These are phyloP conservation scores for Podospora appendiculata DNA, from an alignment of 495 filamentous ascomycete genomes.

Conservation along the genomic window DNA sequence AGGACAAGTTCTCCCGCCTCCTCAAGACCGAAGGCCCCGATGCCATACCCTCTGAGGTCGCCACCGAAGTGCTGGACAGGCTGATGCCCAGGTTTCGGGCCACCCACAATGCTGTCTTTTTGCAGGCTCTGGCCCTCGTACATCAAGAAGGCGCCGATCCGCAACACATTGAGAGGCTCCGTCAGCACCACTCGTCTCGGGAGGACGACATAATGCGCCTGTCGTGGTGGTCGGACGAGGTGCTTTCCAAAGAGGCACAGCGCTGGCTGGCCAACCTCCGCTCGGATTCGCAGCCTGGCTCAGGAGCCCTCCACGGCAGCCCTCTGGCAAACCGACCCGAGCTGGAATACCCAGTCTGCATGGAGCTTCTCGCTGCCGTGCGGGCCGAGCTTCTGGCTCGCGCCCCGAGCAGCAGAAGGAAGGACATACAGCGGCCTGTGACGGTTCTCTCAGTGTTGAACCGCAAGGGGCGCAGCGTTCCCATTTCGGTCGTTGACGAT, in stretches of 20 bases:
- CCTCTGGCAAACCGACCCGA: conserved; percentile 17
- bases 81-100: not conserved
- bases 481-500: conserved; percentile 25
- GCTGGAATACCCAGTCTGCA: conserved; percentile 17
- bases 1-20: not conserved
- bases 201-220: conserved; percentile 1
- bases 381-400: conserved; percentile 24
- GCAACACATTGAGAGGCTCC: conserved; percentile 11
- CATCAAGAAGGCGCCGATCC: conserved; percentile 1
- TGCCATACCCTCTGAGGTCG: not conserved
- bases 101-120: conserved; percentile 7
- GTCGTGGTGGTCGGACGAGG: conserved; percentile 6
- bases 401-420: conserved; percentile 11
- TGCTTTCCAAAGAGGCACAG: conserved; percentile 5
- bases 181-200: not conserved
- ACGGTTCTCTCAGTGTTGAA: conserved; percentile 31
- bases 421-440: conserved; percentile 24
- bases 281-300: not conserved
- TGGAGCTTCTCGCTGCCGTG: conserved; percentile 29
- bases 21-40: not conserved
- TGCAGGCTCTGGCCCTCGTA: conserved; percentile 9
- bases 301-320: conserved; percentile 7
- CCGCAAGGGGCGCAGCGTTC: conserved; percentile 21
- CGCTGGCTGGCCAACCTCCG: conserved; percentile 15
- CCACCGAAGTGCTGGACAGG: not conserved